These are phyloP conservation scores for Phytophthora cajani DNA, from an alignment of 352 stramenopile genomes.

Conservation along the genomic window DNA sequence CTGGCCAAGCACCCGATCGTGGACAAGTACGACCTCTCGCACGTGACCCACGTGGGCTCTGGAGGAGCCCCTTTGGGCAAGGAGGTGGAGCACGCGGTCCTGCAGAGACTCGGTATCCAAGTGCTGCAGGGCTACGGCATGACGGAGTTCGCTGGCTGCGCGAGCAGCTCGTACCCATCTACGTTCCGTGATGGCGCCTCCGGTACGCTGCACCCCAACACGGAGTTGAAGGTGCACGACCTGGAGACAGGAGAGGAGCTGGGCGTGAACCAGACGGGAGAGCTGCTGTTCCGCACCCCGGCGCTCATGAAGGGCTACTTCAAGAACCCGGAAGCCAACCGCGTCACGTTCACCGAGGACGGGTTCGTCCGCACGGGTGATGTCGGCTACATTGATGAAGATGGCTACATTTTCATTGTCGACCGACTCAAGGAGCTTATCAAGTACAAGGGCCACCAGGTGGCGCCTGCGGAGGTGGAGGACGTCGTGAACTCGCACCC, in stretches of 20 bases:
- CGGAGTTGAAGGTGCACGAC: conserved; percentile 55
- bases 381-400: conserved; percentile 92
- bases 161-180: conserved; percentile 43
- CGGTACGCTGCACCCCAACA: conserved; percentile 62
- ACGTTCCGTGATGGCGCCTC: conserved; percentile 37
- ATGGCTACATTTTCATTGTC: conserved; percentile 93
- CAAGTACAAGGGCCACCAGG: conserved; percentile 94
- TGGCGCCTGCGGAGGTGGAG: conserved; percentile 94
- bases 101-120: conserved; percentile 60
- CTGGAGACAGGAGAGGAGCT: conserved; percentile 53
- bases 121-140: conserved; percentile 67
- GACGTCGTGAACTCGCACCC: conserved; percentile 88
- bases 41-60: conserved; percentile 70
- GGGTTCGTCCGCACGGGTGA: conserved; percentile 93
- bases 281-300: conserved; percentile 88
- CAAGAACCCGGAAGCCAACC: conserved; percentile 87
- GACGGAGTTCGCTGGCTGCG: conserved; percentile 69
- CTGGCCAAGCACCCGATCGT: conserved; percentile 89
- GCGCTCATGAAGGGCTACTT: conserved; percentile 95
- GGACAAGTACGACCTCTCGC: conserved; percentile 88
- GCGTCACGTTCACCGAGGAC: conserved; percentile 70
- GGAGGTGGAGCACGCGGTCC: conserved; percentile 73
- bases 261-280: conserved; percentile 51
- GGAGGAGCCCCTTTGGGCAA: conserved; percentile 85
- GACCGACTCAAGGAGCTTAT: conserved; percentile 96